Percentiles rank a stretch among this genome's conserved stretches.
Conservation (phyloP, 768 basidiomycete species). For the Mycena belliarum region DNA sequence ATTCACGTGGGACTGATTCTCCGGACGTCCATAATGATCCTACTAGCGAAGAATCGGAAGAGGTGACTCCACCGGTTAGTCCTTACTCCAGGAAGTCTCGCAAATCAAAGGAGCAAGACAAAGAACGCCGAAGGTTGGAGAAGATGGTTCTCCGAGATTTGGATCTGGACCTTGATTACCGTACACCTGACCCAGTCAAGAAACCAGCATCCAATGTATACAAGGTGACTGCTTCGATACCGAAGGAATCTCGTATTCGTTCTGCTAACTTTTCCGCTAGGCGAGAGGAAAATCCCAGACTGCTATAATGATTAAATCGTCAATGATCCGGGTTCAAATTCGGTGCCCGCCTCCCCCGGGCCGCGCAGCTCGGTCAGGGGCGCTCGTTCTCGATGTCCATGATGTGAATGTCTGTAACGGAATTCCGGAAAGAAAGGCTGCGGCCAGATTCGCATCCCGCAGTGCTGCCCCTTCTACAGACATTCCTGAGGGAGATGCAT, state of each 20-base stretch:
- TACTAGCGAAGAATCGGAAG: constrained; percentile 30
- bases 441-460: constrained; percentile 30
- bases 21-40: constrained; percentile 4
- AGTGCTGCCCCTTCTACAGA: constrained; percentile 10
- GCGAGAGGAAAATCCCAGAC: not conserved
- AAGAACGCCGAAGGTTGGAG: constrained; percentile 46
- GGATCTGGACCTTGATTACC: constrained; percentile 52
- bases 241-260: too few species aligned
- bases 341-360: constrained; percentile 62
- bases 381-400: constrained; percentile 64
- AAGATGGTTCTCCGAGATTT: constrained; percentile 60
- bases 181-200: constrained; percentile 7
- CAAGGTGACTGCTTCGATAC: constrained; percentile 3
- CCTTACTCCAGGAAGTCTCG: constrained; percentile 27
- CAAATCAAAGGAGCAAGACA: constrained; percentile 28
- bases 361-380: constrained; percentile 60
- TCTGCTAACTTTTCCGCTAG: not conserved
- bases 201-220: constrained; percentile 13
- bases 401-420: constrained; percentile 43
- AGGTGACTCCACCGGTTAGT: constrained; percentile 42
- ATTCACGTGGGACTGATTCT: constrained; percentile 1
- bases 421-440: constrained; percentile 25
- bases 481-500: constrained; percentile 18
- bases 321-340: constrained; percentile 66
- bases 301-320: constrained; percentile 41